phyloP scores from a whole-genome alignment of 2,329 filamentous ascomycete species.

The Periconia macrospinosa region DNA sequence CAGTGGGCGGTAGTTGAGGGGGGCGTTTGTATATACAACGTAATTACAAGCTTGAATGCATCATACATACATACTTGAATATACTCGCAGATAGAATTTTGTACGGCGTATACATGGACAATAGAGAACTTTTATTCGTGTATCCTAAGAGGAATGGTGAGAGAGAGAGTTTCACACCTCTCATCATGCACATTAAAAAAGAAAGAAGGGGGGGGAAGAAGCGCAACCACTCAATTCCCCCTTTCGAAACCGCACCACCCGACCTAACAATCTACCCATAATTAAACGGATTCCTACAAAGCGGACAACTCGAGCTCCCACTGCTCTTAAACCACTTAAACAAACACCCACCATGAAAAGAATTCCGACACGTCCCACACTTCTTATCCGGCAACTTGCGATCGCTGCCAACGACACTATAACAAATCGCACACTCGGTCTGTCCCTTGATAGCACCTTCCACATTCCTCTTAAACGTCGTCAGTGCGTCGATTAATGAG shows the following conservation, averaged over 20 bases:
- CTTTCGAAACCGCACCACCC: neutral
- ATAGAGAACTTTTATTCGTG: no score
- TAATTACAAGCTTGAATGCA: no score
- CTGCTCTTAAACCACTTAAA: conserved; percentile 98
- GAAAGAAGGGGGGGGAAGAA: no score
- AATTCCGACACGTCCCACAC: conserved; percentile 89
- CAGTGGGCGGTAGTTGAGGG: no score
- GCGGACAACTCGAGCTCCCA: conserved; percentile 85
- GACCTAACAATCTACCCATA: conserved; percentile 46
- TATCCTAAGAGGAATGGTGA: no score
- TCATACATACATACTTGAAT: no score
- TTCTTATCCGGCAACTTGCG: conserved; percentile 89
- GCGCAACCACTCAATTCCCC: no score
- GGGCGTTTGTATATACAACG: no score
- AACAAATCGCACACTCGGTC: conserved; percentile 95
- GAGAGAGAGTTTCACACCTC: no score
- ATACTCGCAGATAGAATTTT: no score
- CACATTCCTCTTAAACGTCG: conserved; percentile 84
- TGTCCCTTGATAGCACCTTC: conserved; percentile 88
- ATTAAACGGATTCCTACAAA: conserved; percentile 87
- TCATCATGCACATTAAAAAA: no score
- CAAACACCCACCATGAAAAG: conserved; percentile 86
- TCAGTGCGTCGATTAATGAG: conserved; percentile 81
- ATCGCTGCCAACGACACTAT: conserved; percentile 87
- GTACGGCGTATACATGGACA: no score